Percentiles rank a stretch among this genome's conserved stretches.
Evolutionary conservation across 371 early-diverging fungal species (phyloP).

Genomic region (Basidiobolus meristosporus): DNA sequence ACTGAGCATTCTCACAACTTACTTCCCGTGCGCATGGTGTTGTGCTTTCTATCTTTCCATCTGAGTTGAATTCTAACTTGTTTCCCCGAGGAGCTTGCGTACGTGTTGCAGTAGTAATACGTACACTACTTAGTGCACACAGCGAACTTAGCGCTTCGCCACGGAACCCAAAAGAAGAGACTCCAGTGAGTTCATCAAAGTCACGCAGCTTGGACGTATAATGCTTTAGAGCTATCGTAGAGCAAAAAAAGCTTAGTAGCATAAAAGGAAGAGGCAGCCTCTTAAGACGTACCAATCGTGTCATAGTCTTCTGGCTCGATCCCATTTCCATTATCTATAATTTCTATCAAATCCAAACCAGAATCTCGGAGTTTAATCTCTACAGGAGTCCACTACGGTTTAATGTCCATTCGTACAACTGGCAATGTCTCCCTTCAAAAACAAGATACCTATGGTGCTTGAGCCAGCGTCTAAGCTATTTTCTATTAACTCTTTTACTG

Average conservation of each 20-base stretch:
- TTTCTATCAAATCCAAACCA: slow-evolving; percentile 55
- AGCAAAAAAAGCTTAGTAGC: too few relatives aligned
- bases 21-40: slow-evolving; percentile 27
- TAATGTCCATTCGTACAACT: not conserved
- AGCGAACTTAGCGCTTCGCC: slow-evolving; percentile 74
- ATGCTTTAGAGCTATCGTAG: slow-evolving; percentile 31
- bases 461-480: slow-evolving; percentile 92
- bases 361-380: slow-evolving; percentile 66
- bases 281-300: slow-evolving; percentile 22
- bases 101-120: slow-evolving; percentile 42
- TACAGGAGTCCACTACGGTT: slow-evolving; percentile 3
- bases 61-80: slow-evolving; percentile 40
- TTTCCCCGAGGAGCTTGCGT: slow-evolving; percentile 41
- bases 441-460: slow-evolving; percentile 41
- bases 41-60: slow-evolving; percentile 22
- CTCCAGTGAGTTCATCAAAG: slow-evolving; percentile 44
- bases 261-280: not conserved
- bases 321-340: slow-evolving; percentile 77
- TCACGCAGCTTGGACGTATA: slow-evolving; percentile 58
- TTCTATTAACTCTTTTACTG: slow-evolving; percentile 92
- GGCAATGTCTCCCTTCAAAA: not conserved
- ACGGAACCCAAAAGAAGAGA: slow-evolving; percentile 63
- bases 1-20: not conserved
- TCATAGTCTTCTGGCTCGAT: slow-evolving; percentile 39
- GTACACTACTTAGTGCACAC: slow-evolving; percentile 33